These are phyloP conservation scores for Arthroderma sp. DNA, from an alignment of 2,329 filamentous ascomycete species.

Conservation along the genomic window DNA sequence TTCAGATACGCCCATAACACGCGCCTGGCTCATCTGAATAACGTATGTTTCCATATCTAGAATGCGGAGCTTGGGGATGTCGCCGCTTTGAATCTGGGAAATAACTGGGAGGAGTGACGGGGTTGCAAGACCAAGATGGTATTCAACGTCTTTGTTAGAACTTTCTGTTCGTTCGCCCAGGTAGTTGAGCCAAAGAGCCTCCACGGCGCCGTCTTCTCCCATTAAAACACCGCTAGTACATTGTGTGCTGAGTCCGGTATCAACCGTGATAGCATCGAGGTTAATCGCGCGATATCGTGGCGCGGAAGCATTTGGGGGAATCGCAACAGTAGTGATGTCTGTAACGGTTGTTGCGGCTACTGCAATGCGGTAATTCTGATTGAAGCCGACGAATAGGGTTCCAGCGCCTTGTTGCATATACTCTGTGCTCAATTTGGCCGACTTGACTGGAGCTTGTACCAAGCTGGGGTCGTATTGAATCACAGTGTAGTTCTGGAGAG, in stretches of 20 bases:
- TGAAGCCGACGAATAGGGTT: conserved; percentile 97
- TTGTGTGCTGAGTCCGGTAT: conserved; percentile 79
- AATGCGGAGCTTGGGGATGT: conserved; percentile 72
- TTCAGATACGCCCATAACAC: conserved; percentile 92
- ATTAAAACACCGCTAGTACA: conserved; percentile 91
- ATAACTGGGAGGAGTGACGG: conserved; percentile 83
- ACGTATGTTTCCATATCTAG: conserved; percentile 89
- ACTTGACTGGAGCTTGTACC: conserved; percentile 87
- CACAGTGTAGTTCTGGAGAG: conserved; percentile 91
- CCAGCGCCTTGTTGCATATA: conserved; percentile 85
- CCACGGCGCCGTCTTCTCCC: conserved; percentile 78
- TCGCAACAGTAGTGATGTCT: conserved; percentile 92
- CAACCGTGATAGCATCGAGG: conserved; percentile 91
- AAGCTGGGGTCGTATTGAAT: conserved; percentile 87
- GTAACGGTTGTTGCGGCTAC: conserved; percentile 91
- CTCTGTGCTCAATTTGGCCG: conserved; percentile 67
- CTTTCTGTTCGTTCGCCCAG: conserved; percentile 74
- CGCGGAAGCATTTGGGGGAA: conserved; percentile 82
- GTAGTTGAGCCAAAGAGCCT: conserved; percentile 94
- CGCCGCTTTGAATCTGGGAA: conserved; percentile 63
- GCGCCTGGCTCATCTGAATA: conserved; percentile 91
- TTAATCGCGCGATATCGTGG: conserved; percentile 92
- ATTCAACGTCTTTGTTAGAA: conserved; percentile 82
- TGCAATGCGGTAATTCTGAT: conserved; percentile 85
- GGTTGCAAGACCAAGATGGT: conserved; percentile 83